A percentile compares a stretch with the other conserved stretches of the same genome.
Evolutionary conservation across 2,329 filamentous ascomycete species (phyloP).

Genomic region (Trichoderma semiorbis): DNA sequence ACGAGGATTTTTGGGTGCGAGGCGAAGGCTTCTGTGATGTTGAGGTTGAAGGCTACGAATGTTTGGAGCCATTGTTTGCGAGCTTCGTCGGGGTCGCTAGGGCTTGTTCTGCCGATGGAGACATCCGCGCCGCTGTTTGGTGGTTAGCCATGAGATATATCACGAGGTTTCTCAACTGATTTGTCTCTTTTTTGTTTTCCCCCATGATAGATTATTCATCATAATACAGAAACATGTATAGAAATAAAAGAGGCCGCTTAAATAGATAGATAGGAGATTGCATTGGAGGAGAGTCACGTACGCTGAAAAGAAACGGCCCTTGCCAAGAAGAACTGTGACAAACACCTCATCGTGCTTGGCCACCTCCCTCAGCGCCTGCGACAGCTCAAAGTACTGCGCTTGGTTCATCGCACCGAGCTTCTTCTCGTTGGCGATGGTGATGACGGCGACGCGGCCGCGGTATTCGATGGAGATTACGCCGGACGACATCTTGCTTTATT

Average conservation of each 20-base stretch:
- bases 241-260: neutral
- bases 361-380: conserved; percentile 70
- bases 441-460: conserved; percentile 54
- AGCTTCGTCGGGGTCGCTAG: conserved; percentile 36
- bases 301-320: conserved; percentile 85
- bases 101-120: conserved; percentile 46
- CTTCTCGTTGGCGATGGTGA: conserved; percentile 79
- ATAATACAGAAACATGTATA: neutral
- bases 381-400: conserved; percentile 73
- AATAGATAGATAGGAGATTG: neutral
- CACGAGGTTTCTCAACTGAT: no score
- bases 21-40: conserved; percentile 87
- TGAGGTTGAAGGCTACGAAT: conserved; percentile 84
- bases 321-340: conserved; percentile 80
- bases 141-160: neutral
- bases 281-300: conserved; percentile 42
- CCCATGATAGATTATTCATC: neutral
- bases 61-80: conserved; percentile 58
- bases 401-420: conserved; percentile 83
- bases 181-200: neutral
- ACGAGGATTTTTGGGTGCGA: conserved; percentile 92
- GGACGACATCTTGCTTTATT: neutral
- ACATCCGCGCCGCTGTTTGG: conserved; percentile 72
- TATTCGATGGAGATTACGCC: conserved; percentile 38
- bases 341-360: conserved; percentile 75